Percentiles rank a stretch among this genome's conserved stretches.
phyloP scores from a whole-genome alignment of 2,329 filamentous ascomycete genomes.

The Ustulina deusta region DNA sequence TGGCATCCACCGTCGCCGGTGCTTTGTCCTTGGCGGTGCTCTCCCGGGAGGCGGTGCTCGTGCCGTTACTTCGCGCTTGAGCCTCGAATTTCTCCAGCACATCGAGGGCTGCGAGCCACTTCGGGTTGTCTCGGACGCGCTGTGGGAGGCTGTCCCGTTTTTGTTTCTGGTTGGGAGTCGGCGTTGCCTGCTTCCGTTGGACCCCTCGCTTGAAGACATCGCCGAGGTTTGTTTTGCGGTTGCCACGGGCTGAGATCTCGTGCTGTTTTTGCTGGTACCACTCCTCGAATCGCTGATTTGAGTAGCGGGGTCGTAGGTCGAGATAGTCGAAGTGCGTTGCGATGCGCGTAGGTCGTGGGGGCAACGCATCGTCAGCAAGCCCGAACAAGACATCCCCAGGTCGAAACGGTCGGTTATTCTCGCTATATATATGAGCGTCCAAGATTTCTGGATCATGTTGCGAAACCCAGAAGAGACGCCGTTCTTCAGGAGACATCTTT shows the following conservation, averaged over 20 bases:
- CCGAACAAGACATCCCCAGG: constrained; percentile 45
- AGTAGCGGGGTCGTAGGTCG: constrained; percentile 65
- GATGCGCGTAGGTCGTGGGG: constrained; percentile 39
- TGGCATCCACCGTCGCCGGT: constrained; percentile 7
- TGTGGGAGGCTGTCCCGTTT: constrained; percentile 53
- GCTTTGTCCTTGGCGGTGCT: constrained; percentile 13
- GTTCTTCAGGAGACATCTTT: constrained; percentile 38
- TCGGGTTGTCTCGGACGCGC: constrained; percentile 58
- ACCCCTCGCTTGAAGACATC: constrained; percentile 51
- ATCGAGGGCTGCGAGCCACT: constrained; percentile 59
- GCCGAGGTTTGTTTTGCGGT: constrained; percentile 64
- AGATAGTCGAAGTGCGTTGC: constrained; percentile 58
- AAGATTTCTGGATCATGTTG: constrained; percentile 49
- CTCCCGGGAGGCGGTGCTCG: constrained; percentile 12
- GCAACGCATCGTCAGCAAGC: constrained; percentile 33
- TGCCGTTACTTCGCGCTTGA: constrained; percentile 11
- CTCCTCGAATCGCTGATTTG: constrained; percentile 55
- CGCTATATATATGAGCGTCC: constrained; percentile 56
- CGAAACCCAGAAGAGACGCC: constrained; percentile 42
- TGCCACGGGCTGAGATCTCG: constrained; percentile 63
- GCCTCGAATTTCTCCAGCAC: constrained; percentile 46
- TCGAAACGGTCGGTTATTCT: constrained; percentile 48
- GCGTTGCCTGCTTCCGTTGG: constrained; percentile 54
- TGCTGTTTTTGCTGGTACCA: constrained; percentile 62
- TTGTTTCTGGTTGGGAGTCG: constrained; percentile 16